Evolutionary conservation across 2,329 filamentous ascomycete genomes (phyloP).

Genomic region (Tricladium varicosporioides): DNA sequence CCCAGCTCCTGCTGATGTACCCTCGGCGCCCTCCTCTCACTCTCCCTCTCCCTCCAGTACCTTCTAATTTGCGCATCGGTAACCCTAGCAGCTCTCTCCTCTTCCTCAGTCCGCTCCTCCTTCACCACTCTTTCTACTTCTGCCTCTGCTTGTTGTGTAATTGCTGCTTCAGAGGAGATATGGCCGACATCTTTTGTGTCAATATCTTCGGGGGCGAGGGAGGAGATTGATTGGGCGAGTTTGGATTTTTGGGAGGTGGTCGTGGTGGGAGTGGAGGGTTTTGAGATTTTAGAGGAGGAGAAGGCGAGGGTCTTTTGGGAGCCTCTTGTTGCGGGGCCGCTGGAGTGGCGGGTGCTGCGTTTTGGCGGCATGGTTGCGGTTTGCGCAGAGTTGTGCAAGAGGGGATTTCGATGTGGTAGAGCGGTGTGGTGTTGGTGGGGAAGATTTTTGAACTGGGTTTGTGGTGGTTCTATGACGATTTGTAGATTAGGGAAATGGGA

Average conservation of each 20-base stretch:
- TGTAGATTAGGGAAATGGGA: neutral
- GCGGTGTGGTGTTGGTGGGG: neutral
- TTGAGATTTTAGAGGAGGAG: constrained; percentile 57
- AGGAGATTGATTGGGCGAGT: neutral
- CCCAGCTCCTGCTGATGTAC: constrained; percentile 76
- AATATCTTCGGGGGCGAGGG: too few relatives aligned
- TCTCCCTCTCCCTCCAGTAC: constrained; percentile 78
- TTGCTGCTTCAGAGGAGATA: constrained; percentile 16
- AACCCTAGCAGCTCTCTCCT: constrained; percentile 61
- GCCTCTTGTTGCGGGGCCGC: constrained; percentile 39
- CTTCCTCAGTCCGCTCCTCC: constrained; percentile 47
- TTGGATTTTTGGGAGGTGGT: constrained; percentile 10
- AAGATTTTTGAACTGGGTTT: neutral
- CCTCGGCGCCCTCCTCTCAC: constrained; percentile 61
- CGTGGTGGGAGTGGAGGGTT: constrained; percentile 41
- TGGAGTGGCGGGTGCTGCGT: constrained; percentile 38
- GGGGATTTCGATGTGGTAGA: neutral
- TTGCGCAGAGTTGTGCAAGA: neutral
- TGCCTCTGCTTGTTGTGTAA: constrained; percentile 20
- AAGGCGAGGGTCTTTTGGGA: constrained; percentile 61
- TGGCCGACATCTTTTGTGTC: constrained; percentile 17
- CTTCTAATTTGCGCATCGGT: constrained; percentile 66
- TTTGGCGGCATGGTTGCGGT: constrained; percentile 38
- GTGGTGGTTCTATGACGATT: neutral
- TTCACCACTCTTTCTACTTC: constrained; percentile 26